Evolutionary conservation across 1,284 basidiomycete species (phyloP), one percentile per base, ranked within the genome.

Genomic region (Sanguinoderma infundibulare): DNA sequence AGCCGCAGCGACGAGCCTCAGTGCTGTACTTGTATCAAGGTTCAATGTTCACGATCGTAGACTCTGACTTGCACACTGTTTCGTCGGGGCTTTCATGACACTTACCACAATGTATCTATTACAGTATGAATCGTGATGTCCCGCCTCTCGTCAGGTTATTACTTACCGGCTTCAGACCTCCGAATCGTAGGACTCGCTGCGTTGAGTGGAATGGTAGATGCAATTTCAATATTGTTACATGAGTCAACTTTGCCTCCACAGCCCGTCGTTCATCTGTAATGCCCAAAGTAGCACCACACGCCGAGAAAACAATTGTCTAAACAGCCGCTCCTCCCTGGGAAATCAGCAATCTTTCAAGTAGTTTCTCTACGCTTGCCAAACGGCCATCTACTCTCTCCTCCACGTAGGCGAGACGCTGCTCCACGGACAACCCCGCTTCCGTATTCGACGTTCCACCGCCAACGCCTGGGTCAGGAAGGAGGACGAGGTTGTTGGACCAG

Each of bases 401-500:
- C 42, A 44, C 5, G 22, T 24, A 24, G 6, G 22, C 24, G 22
- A 44, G 7, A 4, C 42, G 42, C 26, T 44, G 12, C 42, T 44
- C 42, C 42, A 7, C 26, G 42, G 42, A 44, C 42, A 24, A 26
- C 42, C 9, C 22, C 42, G 42, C 5, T 10, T 24, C 24, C 42
- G 12, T 24, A 24, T 26, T 24, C 42, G 22, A 14, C 22, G 14
- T 24, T n/a, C n/a, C n/a, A 5, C 42, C 42, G 12, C 24, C 5
- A 6, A 44, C 24, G 24, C 26, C 42, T 26, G 42, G 42, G 24
- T 44, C 24, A 14, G 42, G 42, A 5, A 53, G 20, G 12, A 26
- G 53, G 8, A 61, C 28, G 22, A 61, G 49, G 5, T 54, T 61
- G 39, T 61, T 55, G 1, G 55, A 50, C 60, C 60, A 61, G n/a